Percentiles rank a stretch among this genome's conserved stretches.
Evolutionary conservation across 257 asterid species (phyloP).

Genomic region (Plantago ovata): DNA sequence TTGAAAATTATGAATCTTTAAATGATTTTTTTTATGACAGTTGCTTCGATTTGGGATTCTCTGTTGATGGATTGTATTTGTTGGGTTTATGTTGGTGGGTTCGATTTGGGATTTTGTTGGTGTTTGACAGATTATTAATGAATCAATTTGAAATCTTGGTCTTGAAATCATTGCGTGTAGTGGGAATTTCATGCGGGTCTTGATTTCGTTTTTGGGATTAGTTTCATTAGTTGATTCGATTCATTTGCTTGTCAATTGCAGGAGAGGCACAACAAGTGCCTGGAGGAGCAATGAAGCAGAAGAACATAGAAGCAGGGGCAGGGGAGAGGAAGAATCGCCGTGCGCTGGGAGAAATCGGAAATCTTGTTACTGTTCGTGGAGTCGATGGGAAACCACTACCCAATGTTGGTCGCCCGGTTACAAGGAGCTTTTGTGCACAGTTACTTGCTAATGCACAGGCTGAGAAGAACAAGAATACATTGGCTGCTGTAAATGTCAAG

Average conservation of each 20-base stretch:
- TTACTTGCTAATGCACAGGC: constrained; percentile 3
- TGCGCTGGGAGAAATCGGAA: constrained; percentile 87
- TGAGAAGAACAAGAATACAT: constrained; percentile 40
- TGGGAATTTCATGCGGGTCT: too few species aligned
- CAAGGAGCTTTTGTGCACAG: constrained; percentile 24
- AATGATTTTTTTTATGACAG: too few species aligned
- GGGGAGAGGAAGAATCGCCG: constrained; percentile 60
- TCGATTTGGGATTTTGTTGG: background rate
- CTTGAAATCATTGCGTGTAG: too few species aligned
- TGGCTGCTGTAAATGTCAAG: constrained; percentile 20
- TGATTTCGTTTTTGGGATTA: background rate
- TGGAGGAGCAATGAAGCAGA: constrained; percentile 56
- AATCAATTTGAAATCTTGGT: too few species aligned
- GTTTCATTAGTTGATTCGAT: background rate
- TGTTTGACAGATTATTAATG: too few species aligned
- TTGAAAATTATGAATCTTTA: too few species aligned
- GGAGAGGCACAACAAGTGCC: constrained; percentile 59
- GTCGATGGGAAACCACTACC: too few species aligned
- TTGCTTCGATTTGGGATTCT: background rate
- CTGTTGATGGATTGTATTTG: background rate
- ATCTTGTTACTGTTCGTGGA: too few species aligned
- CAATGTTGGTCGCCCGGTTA: too few species aligned
- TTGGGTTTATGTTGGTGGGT: background rate
- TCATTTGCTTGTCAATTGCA: constrained; percentile 13
- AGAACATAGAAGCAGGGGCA: constrained; percentile 56